These are phyloP conservation scores for Erigeron canadensis DNA, from an alignment of 129 eudicot species.

Conservation along the genomic window DNA sequence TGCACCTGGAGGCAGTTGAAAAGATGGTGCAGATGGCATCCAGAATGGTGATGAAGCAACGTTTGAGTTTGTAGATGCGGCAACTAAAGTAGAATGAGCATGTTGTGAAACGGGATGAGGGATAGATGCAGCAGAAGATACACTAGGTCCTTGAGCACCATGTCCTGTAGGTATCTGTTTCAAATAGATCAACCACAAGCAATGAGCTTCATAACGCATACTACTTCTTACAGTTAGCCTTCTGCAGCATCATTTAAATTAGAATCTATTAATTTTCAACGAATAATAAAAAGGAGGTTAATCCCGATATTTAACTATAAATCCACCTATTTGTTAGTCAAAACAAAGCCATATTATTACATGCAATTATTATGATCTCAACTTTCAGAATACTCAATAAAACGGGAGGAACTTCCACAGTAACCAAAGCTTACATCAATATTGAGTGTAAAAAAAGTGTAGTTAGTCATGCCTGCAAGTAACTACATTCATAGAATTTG, in stretches of 20 bases:
- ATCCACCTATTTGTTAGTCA: neutral
- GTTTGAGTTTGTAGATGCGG: conserved; percentile 37
- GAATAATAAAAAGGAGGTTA: neutral
- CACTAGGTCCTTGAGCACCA: conserved; percentile 36
- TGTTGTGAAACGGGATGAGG: conserved; percentile 49
- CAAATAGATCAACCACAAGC: conserved; percentile 22
- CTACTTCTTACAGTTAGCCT: conserved; percentile 3
- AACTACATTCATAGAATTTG: neutral
- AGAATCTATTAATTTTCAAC: neutral
- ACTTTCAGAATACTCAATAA: conserved; percentile 7
- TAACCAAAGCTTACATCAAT: conserved; percentile 12
- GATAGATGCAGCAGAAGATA: conserved; percentile 35
- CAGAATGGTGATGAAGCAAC: conserved; percentile 35
- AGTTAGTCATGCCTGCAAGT: conserved; percentile 26
- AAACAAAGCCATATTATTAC: neutral
- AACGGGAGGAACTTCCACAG: conserved; percentile 14
- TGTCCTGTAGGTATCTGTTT: conserved; percentile 44
- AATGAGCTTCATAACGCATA: neutral
- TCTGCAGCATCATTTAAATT: neutral
- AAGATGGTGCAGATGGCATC: conserved; percentile 55
- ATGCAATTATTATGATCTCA: conserved; percentile 10
- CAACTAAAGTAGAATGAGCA: conserved; percentile 38
- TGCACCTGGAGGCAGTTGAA: conserved; percentile 52
- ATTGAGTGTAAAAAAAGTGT: neutral
- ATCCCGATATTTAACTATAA: neutral